phyloP scores from a whole-genome alignment of 208 protist species.

The Leishmania guyanensis region DNA sequence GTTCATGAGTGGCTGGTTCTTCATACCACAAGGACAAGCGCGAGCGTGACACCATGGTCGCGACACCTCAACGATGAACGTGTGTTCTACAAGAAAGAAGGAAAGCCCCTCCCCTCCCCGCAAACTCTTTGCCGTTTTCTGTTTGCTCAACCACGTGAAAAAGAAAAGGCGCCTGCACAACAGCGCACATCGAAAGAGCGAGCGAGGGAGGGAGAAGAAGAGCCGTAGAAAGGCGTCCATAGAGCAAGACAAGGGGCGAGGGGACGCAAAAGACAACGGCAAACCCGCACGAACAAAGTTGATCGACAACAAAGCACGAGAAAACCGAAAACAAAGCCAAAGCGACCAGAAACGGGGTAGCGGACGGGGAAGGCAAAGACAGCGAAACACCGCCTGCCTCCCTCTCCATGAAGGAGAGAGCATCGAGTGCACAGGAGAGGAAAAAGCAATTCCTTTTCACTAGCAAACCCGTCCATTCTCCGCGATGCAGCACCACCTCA shows the following conservation, averaged over 20 bases:
- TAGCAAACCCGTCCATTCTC: too few species aligned
- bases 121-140: not conserved
- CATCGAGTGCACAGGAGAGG: too few species aligned
- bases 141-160: not conserved
- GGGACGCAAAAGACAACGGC: not conserved
- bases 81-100: not conserved
- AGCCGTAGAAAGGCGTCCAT: not conserved
- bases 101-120: not conserved
- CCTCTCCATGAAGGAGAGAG: too few species aligned
- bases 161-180: too few species aligned
- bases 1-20: not conserved
- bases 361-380: too few species aligned
- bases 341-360: not conserved
- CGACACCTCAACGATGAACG: not conserved
- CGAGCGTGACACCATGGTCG: not conserved
- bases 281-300: not conserved
- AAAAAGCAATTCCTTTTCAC: too few species aligned
- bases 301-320: not conserved
- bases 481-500: too few species aligned
- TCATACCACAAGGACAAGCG: not conserved
- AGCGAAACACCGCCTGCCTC: too few species aligned
- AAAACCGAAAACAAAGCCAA: not conserved
- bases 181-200: too few species aligned
- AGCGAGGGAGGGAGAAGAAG: too few species aligned
- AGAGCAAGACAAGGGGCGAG: not conserved